Evolutionary conservation across 1,139 yeast species (phyloP), one percentile per base, ranked within the genome.

Genomic region (Pichia sp.): DNA sequence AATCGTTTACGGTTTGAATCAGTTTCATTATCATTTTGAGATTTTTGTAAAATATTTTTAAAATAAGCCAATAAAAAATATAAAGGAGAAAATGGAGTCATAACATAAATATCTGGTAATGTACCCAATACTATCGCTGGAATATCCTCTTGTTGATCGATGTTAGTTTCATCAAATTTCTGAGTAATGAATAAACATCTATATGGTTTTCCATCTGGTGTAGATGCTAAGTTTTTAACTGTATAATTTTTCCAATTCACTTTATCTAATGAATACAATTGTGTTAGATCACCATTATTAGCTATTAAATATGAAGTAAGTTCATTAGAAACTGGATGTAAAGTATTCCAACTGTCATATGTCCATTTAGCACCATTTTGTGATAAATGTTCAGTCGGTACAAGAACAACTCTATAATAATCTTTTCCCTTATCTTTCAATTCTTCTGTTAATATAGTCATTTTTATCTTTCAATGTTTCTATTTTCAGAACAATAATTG

Each of bases 61-160:
- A 77, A 67, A 42, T 67, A 63, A 4, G 68, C 53, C 11, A 77
- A 58, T 44, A 79, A 53, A 11, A 70, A 56, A 56, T 69, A 79
- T 1, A 61, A 58, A 4, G 71, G 45, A 50, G 75, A 72, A 58
- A 68, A 76, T 40, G 61, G 64, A 4, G 76, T 66, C 3, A 74
- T 63, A 2, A 74, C 62, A 20, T 73, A 59, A 6, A 78, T 46
- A 36, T 64, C 66, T 6, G 76, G 69, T 3, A 54, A 46, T 27
- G 61, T 46, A 22, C 61, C 63, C 6, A 56, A 12, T 3, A 59
- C 41, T 4, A 51, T 30, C 4, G 57, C 55, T 12, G 51, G 40
- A 22, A 57, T 43, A 9, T 58, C 48, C 0, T 51, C 43, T 3
- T 55, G 53, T 30, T 33, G 16, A 5, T n/a, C 4, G 6, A 67